Conservation (phyloP, 495 filamentous ascomycete species). For the Glarea lozoyensis region DNA sequence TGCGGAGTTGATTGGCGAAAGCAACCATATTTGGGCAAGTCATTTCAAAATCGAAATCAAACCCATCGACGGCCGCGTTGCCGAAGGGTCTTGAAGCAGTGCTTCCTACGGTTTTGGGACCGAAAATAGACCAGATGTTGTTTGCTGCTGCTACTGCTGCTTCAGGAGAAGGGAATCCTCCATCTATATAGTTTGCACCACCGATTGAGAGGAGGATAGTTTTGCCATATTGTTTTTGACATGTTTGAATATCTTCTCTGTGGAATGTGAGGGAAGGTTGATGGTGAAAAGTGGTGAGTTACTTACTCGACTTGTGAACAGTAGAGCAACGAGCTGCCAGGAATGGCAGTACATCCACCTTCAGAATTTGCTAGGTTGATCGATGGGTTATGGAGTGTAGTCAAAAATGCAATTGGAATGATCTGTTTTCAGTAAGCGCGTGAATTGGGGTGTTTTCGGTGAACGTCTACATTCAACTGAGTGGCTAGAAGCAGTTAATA, state of each 20-base stretch:
- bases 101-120: conserved; percentile 33
- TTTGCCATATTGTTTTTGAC: conserved; percentile 42
- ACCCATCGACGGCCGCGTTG: conserved; percentile 48
- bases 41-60: conserved; percentile 48
- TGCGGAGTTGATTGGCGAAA: conserved; percentile 38
- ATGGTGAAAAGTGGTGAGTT: background rate
- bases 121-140: conserved; percentile 57
- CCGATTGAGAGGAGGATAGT: conserved; percentile 58
- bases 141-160: conserved; percentile 49
- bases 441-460: background rate
- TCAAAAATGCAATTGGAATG: conserved; percentile 54
- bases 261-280: background rate
- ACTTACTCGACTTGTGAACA: conserved; percentile 56
- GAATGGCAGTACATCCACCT: conserved; percentile 47
- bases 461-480: conserved; percentile 21
- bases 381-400: conserved; percentile 43
- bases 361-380: conserved; percentile 54
- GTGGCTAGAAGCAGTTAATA: conserved; percentile 15
- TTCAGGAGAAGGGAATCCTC: conserved; percentile 24
- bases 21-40: conserved; percentile 33
- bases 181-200: conserved; percentile 34
- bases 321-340: conserved; percentile 43
- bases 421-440: conserved; percentile 28
- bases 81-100: conserved; percentile 31
- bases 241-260: conserved; percentile 40